These are phyloP conservation scores for Phylloporus sp. DNA, from an alignment of 768 basidiomycete species.

Conservation along the genomic window DNA sequence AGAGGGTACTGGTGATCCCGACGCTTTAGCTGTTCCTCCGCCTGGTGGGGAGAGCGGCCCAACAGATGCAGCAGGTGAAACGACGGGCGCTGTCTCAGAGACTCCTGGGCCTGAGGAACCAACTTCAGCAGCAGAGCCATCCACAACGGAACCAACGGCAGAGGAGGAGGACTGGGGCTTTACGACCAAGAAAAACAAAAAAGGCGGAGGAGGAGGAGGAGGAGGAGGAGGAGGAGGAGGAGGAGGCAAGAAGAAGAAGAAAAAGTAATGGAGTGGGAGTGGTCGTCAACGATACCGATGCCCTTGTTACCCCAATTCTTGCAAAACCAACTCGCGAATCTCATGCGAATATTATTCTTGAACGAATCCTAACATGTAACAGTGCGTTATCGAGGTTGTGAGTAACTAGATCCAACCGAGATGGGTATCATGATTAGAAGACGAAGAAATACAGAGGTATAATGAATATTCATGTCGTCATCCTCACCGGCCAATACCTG, in stretches of 20 bases:
- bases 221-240: not conserved
- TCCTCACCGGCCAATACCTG: slow-evolving; percentile 41
- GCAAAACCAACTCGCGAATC: not conserved
- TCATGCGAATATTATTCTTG: not conserved
- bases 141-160: not conserved
- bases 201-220: not conserved
- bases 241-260: slow-evolving; percentile 7
- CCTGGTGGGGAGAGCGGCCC: not conserved
- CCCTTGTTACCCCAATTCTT: not conserved
- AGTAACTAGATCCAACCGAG: not conserved
- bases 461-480: not conserved
- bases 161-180: not conserved
- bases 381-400: not conserved
- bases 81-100: not conserved
- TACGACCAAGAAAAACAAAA: not conserved
- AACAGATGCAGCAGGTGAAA: no score
- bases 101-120: not conserved
- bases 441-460: not conserved
- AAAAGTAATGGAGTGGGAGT: not conserved
- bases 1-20: not conserved
- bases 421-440: not conserved
- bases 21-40: not conserved
- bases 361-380: not conserved
- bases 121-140: not conserved
- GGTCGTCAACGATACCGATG: not conserved